Evolutionary conservation across 169 alveolate genomes (phyloP).

Genomic region (Babesia gibsoni): DNA sequence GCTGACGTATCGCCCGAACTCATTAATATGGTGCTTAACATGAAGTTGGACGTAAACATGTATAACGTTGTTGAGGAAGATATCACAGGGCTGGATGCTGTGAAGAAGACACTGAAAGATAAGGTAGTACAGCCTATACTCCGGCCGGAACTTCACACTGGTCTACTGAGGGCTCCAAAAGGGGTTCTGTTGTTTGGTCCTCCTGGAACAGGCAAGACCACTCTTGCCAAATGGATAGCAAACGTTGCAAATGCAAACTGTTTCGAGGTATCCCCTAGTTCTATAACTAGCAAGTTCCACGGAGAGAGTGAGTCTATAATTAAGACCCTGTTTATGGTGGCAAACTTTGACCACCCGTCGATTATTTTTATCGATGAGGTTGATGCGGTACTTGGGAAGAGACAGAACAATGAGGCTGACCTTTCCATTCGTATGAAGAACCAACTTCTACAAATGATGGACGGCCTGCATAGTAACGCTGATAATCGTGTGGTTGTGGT

Average conservation of each 20-base stretch:
- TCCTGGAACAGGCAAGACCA: slow-evolving; percentile 88
- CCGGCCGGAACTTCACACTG: slow-evolving; percentile 83
- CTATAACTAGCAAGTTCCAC: slow-evolving; percentile 88
- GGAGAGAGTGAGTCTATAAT: slow-evolving; percentile 92
- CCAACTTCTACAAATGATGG: slow-evolving; percentile 89
- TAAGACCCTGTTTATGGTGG: slow-evolving; percentile 86
- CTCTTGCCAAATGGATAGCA: slow-evolving; percentile 91
- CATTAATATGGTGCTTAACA: slow-evolving; percentile 46
- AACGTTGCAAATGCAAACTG: slow-evolving; percentile 88
- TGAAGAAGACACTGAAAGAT: slow-evolving; percentile 77
- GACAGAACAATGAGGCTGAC: slow-evolving; percentile 88
- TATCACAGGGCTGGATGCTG: slow-evolving; percentile 69
- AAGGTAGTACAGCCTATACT: slow-evolving; percentile 81
- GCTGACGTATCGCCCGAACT: slow-evolving; percentile 53
- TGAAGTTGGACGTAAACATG: slow-evolving; percentile 37
- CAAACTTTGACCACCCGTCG: slow-evolving; percentile 87
- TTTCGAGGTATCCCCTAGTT: slow-evolving; percentile 89
- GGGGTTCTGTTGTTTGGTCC: slow-evolving; percentile 86
- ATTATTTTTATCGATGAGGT: slow-evolving; percentile 92
- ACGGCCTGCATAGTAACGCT: slow-evolving; percentile 87
- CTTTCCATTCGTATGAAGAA: slow-evolving; percentile 89
- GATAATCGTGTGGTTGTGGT: slow-evolving; percentile 79
- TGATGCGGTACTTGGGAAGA: slow-evolving; percentile 87
- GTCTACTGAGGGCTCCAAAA: slow-evolving; percentile 83
- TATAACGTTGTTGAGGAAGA: slow-evolving; percentile 62